Evolutionary conservation across 768 basidiomycete species (phyloP).

Genomic region (Fomitopsis pulvina): DNA sequence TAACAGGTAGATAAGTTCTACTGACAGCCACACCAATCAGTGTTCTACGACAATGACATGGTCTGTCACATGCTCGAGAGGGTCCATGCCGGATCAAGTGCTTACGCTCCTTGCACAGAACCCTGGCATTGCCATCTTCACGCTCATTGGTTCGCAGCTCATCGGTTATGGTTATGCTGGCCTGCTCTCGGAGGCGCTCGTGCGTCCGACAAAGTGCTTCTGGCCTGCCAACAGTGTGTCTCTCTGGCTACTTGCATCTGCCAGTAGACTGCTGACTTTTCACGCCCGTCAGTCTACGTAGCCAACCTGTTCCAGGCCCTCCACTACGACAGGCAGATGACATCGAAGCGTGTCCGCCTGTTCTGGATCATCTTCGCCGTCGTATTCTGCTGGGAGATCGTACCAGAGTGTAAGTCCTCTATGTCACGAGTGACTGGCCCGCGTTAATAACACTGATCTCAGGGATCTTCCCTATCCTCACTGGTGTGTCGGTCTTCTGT

Average conservation of each 20-base stretch:
- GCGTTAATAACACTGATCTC: constrained; percentile 22
- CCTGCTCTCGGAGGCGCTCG: constrained; percentile 37
- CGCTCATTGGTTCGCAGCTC: constrained; percentile 27
- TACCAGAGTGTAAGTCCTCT: constrained; percentile 31
- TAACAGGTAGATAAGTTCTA: not conserved
- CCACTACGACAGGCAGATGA: constrained; percentile 30
- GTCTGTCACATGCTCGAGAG: constrained; percentile 3
- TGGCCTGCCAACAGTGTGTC: constrained; percentile 24
- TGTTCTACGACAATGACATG: constrained; percentile 27
- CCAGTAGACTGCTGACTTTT: not conserved
- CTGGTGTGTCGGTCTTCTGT: constrained; percentile 31
- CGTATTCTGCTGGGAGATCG: constrained; percentile 29
- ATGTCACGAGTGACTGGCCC: not conserved
- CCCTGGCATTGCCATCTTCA: constrained; percentile 26
- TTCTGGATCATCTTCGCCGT: constrained; percentile 33
- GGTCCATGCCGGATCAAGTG: not conserved
- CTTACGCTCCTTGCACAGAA: constrained; percentile 4
- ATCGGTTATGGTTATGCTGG: constrained; percentile 31
- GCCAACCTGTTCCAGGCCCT: constrained; percentile 28
- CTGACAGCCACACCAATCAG: not conserved
- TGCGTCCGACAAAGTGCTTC: constrained; percentile 40
- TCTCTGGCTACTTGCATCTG: not conserved
- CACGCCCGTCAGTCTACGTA: constrained; percentile 18
- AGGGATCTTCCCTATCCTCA: constrained; percentile 31
- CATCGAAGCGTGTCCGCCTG: constrained; percentile 31